phyloP scores from a whole-genome alignment of 768 basidiomycete genomes.

The Boletus fagicola region DNA sequence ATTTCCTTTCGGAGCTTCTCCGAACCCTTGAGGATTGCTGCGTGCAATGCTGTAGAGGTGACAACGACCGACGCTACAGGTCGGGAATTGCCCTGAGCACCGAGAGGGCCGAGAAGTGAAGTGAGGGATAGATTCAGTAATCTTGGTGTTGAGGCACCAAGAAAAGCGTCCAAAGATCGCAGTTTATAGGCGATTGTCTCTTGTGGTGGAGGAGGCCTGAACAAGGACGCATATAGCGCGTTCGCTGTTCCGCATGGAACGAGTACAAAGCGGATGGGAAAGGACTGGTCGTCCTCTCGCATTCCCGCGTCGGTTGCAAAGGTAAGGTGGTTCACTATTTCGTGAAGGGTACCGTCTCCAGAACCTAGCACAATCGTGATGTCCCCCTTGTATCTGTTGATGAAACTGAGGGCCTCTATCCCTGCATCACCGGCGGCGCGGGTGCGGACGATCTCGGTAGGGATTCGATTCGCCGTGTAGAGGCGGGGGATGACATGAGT shows the following conservation, averaged over 20 bases:
- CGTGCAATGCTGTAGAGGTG: conserved; percentile 82
- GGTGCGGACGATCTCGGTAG: conserved; percentile 46
- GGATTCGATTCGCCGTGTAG: conserved; percentile 31
- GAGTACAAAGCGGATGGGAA: conserved; percentile 45
- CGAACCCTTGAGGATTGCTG: conserved; percentile 78
- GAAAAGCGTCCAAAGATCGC: conserved; percentile 53
- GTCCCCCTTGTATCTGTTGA: conserved; percentile 33
- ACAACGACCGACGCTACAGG: conserved; percentile 71
- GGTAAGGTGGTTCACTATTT: conserved; percentile 66
- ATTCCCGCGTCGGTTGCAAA: conserved; percentile 23
- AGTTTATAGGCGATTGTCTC: conserved; percentile 44
- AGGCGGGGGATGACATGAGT: conserved; percentile 67
- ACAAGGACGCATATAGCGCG: conserved; percentile 80
- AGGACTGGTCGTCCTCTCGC: conserved; percentile 11
- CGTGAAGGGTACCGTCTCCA: conserved; percentile 92
- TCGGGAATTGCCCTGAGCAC: conserved; percentile 14
- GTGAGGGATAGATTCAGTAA: conserved; percentile 58
- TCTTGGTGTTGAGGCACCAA: conserved; percentile 36
- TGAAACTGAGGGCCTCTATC: conserved; percentile 39
- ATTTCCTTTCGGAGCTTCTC: conserved; percentile 66
- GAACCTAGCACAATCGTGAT: conserved; percentile 64
- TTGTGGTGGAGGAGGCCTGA: conserved; percentile 44
- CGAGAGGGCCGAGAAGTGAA: conserved; percentile 38
- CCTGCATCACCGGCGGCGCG: conserved; percentile 56
- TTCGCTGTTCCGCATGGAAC: conserved; percentile 91